Evolutionary conservation across 2,329 filamentous ascomycete genomes (phyloP).

Genomic region (Diaporthe sp.): DNA sequence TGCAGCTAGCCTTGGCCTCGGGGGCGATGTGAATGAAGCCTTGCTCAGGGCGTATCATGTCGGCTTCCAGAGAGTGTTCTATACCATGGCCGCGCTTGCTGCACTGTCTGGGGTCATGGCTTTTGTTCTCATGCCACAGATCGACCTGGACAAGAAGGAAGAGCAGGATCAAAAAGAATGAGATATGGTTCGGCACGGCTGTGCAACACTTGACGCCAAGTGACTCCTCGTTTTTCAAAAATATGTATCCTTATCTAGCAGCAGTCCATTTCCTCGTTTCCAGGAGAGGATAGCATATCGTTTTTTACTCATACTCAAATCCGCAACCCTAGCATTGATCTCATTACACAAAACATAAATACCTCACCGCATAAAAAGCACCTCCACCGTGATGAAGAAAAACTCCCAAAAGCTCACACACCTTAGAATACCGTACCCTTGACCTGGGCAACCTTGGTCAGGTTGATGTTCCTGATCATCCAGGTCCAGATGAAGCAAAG

Average conservation of each 20-base stretch:
- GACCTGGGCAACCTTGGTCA: conserved; percentile 62
- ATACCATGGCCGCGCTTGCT: conserved; percentile 5
- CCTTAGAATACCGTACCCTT: conserved; percentile 65
- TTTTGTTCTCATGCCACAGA: not conserved
- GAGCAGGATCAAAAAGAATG: not conserved
- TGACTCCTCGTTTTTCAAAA: not conserved
- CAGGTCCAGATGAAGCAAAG: conserved; percentile 55
- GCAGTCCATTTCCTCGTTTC: not conserved
- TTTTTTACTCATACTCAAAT: not conserved
- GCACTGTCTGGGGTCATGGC: not conserved
- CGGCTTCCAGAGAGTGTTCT: conserved; percentile 11
- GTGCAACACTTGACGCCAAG: too few relatives aligned
- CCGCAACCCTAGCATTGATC: not conserved
- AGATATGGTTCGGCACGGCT: not conserved
- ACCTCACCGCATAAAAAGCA: not conserved
- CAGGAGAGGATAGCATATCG: not conserved
- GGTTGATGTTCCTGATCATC: conserved; percentile 64
- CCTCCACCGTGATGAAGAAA: not conserved
- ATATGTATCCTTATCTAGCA: not conserved
- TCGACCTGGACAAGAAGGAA: not conserved
- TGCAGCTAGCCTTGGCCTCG: not conserved
- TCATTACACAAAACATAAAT: conserved; percentile 25
- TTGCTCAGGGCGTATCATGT: not conserved
- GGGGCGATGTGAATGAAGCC: not conserved
- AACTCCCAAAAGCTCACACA: not conserved